phyloP scores from a whole-genome alignment of 345 rosid species.

The Arabidopsis thaliana region TAIR10.1 NC_003075.7:14489001-14489500 shows the following conservation, averaged over 20 bases:
- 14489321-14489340: conserved; percentile 11
- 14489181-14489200: neutral
- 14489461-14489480: conserved; percentile 95
- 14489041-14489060: conserved; percentile 68
- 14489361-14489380: conserved; percentile 6
- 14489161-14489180: conserved; percentile 53
- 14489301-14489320: neutral
- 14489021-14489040: conserved; percentile 70
- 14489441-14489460: conserved; percentile 64
- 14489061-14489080: conserved; percentile 87
- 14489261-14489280: conserved; percentile 4
- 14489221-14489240: neutral
- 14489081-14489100: conserved; percentile 90
- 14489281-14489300: neutral
- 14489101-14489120: conserved; percentile 77
- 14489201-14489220: neutral
- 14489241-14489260: neutral
- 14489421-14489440: conserved; percentile 76
- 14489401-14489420: neutral
- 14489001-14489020: conserved; percentile 3
- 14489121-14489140: conserved; percentile 94
- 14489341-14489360: neutral
- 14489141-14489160: conserved; percentile 95
- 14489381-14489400: neutral
- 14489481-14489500: conserved; percentile 90